Conservation (phyloP, 2,329 filamentous ascomycete genomes). For the Emericellopsis cladophorae region DNA sequence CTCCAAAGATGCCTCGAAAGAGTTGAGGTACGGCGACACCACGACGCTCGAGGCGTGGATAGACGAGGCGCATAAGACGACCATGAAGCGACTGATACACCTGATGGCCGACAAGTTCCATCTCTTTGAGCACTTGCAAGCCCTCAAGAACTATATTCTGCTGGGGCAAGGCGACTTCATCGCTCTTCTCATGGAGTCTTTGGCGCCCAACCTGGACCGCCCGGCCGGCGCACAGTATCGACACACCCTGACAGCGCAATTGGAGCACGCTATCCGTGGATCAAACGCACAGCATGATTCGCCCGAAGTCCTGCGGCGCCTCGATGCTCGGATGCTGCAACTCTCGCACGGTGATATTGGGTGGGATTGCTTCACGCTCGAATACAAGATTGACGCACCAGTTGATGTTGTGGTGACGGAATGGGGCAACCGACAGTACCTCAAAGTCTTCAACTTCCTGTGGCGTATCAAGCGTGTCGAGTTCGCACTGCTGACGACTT, state of each 20-base stretch:
- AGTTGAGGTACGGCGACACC: slow-evolving; percentile 85
- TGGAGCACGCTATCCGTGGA: slow-evolving; percentile 92
- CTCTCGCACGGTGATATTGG: slow-evolving; percentile 93
- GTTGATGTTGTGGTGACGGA: slow-evolving; percentile 96
- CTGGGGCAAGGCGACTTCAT: slow-evolving; percentile 97
- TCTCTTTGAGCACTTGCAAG: slow-evolving; percentile 81
- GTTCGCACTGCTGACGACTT: slow-evolving; percentile 80
- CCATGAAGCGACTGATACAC: slow-evolving; percentile 87
- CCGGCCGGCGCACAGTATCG: slow-evolving; percentile 95
- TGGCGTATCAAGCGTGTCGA: slow-evolving; percentile 98
- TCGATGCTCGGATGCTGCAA: slow-evolving; percentile 97
- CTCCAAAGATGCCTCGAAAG: slow-evolving; percentile 83
- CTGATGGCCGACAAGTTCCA: slow-evolving; percentile 95
- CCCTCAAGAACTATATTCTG: slow-evolving; percentile 87
- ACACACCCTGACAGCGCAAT: slow-evolving; percentile 91
- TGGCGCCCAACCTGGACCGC: slow-evolving; percentile 83
- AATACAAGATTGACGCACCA: slow-evolving; percentile 95
- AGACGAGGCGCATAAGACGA: slow-evolving; percentile 93
- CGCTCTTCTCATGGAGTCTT: slow-evolving; percentile 88
- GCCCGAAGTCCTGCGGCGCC: slow-evolving; percentile 75
- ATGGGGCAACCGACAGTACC: slow-evolving; percentile 89
- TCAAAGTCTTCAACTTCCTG: slow-evolving; percentile 98
- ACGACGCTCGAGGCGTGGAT: slow-evolving; percentile 86
- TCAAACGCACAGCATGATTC: slow-evolving; percentile 96
- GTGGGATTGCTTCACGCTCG: slow-evolving; percentile 97